Evolutionary conservation across 1,139 yeast genomes (phyloP).

Genomic region (Blastobotrys malaysiensis): DNA sequence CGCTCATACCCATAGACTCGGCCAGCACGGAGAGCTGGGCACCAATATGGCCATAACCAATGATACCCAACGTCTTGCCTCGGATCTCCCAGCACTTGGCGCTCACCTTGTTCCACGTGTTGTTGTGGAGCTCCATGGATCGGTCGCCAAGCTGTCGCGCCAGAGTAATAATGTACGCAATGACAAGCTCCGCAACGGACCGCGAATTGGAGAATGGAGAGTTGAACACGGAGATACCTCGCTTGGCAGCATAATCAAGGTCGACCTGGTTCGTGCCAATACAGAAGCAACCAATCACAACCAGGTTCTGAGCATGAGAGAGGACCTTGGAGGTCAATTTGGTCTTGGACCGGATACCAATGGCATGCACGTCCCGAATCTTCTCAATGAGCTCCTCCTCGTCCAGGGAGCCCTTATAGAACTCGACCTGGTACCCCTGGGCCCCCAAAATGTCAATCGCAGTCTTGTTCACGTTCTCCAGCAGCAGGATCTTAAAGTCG

Average conservation of each 20-base stretch:
- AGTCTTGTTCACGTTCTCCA: constrained; percentile 90
- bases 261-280: constrained; percentile 99
- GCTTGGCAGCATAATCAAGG: constrained; percentile 82
- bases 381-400: constrained; percentile 94
- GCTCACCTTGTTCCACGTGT: constrained; percentile 96
- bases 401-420: constrained; percentile 79
- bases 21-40: constrained; percentile 94
- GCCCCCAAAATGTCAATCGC: constrained; percentile 78
- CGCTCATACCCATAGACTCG: constrained; percentile 97
- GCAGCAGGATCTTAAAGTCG: constrained; percentile 81
- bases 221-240: constrained; percentile 95
- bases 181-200: constrained; percentile 96
- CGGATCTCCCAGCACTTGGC: constrained; percentile 98
- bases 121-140: constrained; percentile 92
- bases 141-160: constrained; percentile 98
- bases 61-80: constrained; percentile 94
- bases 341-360: constrained; percentile 97
- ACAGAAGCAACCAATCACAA: constrained; percentile 95
- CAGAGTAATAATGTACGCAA: constrained; percentile 87
- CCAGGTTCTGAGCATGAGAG: constrained; percentile 81
- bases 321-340: constrained; percentile 74
- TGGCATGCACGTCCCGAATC: constrained; percentile 88
- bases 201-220: constrained; percentile 98
- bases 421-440: constrained; percentile 97
- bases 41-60: constrained; percentile 99